phyloP scores from a whole-genome alignment of 768 basidiomycete genomes.

The Termitomyces sp. region DNA sequence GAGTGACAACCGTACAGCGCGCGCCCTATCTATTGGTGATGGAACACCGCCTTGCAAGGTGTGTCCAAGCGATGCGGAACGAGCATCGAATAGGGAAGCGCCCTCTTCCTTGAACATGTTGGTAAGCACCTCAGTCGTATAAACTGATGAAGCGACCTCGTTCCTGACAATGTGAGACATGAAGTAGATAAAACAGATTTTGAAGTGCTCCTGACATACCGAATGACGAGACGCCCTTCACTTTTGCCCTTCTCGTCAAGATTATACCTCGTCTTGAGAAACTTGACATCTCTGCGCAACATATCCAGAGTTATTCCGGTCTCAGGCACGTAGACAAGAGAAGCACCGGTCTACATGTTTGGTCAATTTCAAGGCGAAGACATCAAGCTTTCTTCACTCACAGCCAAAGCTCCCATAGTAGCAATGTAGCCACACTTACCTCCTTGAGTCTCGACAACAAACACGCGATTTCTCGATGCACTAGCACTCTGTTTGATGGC shows the following conservation, averaged over 20 bases:
- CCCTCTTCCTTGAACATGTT: constrained; percentile 97
- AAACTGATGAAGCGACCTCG: constrained; percentile 82
- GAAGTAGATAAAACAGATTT: background rate
- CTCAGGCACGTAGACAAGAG: constrained; percentile 92
- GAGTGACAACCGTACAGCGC: constrained; percentile 84
- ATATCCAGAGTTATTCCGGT: constrained; percentile 79
- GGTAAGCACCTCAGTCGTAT: constrained; percentile 87
- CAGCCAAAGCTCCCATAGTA: constrained; percentile 92
- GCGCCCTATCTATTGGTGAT: constrained; percentile 89
- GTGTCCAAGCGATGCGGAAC: constrained; percentile 98
- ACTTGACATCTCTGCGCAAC: constrained; percentile 80
- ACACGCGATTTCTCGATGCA: constrained; percentile 92
- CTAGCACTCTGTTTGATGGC: constrained; percentile 98
- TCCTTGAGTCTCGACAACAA: constrained; percentile 97
- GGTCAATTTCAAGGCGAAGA: background rate
- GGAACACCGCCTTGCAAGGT: constrained; percentile 95
- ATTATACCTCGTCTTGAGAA: constrained; percentile 78
- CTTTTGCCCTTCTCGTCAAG: constrained; percentile 85
- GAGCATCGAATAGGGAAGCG: constrained; percentile 83
- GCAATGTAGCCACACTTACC: constrained; percentile 96
- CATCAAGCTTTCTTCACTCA: constrained; percentile 35
- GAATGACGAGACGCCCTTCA: constrained; percentile 91
- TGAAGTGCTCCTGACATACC: constrained; percentile 42
- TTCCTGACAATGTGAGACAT: constrained; percentile 43
- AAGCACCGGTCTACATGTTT: constrained; percentile 73